Evolutionary conservation across 2,329 filamentous ascomycete genomes (phyloP).

Genomic region (Chalara sp.): DNA sequence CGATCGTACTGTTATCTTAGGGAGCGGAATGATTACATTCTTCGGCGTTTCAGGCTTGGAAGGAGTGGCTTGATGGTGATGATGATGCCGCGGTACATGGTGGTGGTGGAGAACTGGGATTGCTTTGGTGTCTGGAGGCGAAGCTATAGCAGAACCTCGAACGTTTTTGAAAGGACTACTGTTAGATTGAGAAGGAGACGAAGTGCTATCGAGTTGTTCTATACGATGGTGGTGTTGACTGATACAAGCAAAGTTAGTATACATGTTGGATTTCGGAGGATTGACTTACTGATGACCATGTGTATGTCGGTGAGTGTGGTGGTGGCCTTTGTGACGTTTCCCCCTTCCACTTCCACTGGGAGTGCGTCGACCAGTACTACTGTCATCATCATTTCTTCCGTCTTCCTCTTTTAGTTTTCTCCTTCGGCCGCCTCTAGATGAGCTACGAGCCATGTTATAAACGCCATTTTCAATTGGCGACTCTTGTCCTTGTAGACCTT

Average conservation of each 20-base stretch:
- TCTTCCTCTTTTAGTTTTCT: constrained; percentile 1
- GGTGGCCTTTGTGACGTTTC: constrained; percentile 61
- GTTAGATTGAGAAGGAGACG: constrained; percentile 36
- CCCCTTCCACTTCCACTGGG: constrained; percentile 46
- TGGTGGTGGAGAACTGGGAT: constrained; percentile 22
- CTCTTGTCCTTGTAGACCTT: constrained; percentile 38
- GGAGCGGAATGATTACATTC: constrained; percentile 48
- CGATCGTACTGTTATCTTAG: constrained; percentile 61
- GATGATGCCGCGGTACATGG: constrained; percentile 30
- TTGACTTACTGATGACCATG: constrained; percentile 54
- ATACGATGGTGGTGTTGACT: constrained; percentile 52
- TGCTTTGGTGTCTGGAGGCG: constrained; percentile 32
- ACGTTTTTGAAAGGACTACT: constrained; percentile 41
- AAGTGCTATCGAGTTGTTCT: constrained; percentile 40
- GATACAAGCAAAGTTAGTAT: constrained; percentile 18
- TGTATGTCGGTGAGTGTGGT: constrained; percentile 32
- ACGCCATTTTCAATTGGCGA: constrained; percentile 28
- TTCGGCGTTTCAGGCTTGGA: constrained; percentile 24
- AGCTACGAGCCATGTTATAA: constrained; percentile 28
- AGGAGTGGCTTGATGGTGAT: constrained; percentile 30
- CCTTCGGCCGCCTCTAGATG: constrained; percentile 1
- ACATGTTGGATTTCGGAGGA: background rate
- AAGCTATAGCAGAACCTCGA: constrained; percentile 40
- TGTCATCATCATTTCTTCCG: constrained; percentile 37
- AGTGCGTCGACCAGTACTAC: constrained; percentile 54